phyloP scores from a whole-genome alignment of 257 asterid genomes.

The Fraxinus cuspidata region DNA sequence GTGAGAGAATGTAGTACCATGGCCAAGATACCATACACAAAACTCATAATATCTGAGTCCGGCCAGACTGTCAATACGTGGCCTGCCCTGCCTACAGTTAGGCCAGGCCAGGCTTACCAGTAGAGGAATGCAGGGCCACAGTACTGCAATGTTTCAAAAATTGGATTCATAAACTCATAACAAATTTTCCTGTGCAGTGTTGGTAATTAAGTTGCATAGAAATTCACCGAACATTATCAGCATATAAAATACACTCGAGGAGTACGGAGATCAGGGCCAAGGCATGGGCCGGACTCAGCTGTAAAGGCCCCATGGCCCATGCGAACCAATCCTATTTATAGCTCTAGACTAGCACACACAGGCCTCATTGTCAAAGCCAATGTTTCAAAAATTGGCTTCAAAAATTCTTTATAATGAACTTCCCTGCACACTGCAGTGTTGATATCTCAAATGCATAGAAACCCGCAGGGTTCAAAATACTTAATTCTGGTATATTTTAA shows the following conservation, averaged over 20 bases:
- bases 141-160: no score
- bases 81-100: no score
- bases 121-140: no score
- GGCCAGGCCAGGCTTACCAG: not conserved
- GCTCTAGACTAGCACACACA: not conserved
- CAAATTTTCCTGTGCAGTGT: not conserved
- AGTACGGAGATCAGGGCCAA: not conserved
- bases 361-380: not conserved
- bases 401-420: not conserved
- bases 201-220: not conserved
- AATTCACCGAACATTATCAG: no score
- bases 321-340: not conserved
- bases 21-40: no score
- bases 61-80: no score
- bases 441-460: not conserved
- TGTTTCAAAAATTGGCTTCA: not conserved
- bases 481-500: constrained; percentile 17
- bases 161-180: not conserved
- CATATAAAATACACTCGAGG: not conserved
- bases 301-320: not conserved
- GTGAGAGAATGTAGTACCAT: no score
- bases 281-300: not conserved
- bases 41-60: no score
- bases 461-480: not conserved
- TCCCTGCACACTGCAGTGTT: not conserved